Percentiles rank a stretch among this genome's conserved stretches.
Evolutionary conservation across 2,329 filamentous ascomycete species (phyloP).

Genomic region (Fusarium verticillioides): DNA sequence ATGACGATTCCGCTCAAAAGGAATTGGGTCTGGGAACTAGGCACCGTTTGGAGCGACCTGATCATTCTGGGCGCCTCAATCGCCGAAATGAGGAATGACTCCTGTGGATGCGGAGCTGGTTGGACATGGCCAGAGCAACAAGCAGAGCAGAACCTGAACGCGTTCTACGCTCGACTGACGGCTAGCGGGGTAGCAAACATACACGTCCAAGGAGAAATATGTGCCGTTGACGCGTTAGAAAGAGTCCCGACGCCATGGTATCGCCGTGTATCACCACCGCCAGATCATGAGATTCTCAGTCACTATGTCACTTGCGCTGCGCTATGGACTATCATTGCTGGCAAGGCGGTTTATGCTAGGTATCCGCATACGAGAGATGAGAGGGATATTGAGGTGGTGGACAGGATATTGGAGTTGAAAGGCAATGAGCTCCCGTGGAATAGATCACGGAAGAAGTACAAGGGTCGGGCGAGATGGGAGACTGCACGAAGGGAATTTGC

Average conservation of each 20-base stretch:
- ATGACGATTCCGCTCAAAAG: background rate
- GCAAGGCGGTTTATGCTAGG: background rate
- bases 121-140: constrained; percentile 14
- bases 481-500: constrained; percentile 12
- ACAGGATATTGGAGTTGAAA: background rate
- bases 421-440: constrained; percentile 6
- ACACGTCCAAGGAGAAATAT: background rate
- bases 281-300: background rate
- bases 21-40: constrained; percentile 3
- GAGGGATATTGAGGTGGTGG: background rate
- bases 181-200: background rate
- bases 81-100: constrained; percentile 2
- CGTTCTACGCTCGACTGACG: background rate
- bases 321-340: background rate
- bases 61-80: background rate
- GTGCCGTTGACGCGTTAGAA: background rate
- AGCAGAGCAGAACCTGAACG: constrained; percentile 1
- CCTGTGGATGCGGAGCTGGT: constrained; percentile 8
- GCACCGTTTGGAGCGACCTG: background rate
- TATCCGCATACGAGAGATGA: background rate
- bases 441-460: background rate
- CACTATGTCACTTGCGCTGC: background rate
- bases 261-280: background rate
- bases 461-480: constrained; percentile 10
- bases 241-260: background rate